Evolutionary conservation across 1,284 basidiomycete genomes (phyloP), one percentile per base, ranked within the genome.

Genomic region (Marasmius fiardii): DNA sequence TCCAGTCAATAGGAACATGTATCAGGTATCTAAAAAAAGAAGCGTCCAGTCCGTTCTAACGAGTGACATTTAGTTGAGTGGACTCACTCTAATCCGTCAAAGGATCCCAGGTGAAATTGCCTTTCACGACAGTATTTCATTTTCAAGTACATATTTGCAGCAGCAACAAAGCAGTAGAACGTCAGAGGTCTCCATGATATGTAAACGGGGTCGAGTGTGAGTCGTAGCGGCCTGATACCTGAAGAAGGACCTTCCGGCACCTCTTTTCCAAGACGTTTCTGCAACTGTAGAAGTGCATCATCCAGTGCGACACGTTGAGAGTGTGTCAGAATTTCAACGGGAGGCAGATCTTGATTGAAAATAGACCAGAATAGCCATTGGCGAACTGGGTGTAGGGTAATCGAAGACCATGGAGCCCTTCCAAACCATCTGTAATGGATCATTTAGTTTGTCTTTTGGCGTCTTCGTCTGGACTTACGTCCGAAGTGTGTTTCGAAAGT

Each of bases 291-390:
- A 10, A 90, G 63, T 1, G 83, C 81, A 44, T 85, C 77, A 28
- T 86, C 76, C 16, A 95, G 65, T 39, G 82, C 76, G 10, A 69
- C 68, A 35, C 71, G 73, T 54, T 82, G 79, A 4, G 74, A 61
- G 3, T 74, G 65, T 2, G 84, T 70, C 10, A 86, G 65, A 20
- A 71, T 57, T n/a, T 82, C 75, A 10, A 71, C 63, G 10, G 77
- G 66, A 18, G 83, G 81, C 43, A 90, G 75, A 21, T 81, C 74
- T 2, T 80, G 73, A 61, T 87, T 88, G 71, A 87, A 95, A 62
- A 90, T 85, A 12, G 83, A 80, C 93, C 93, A 96, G 56, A 92
- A 86, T 24, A 96, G 72, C 91, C 93, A 96, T 55, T 82, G 75
- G 43, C 78, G 77, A 55, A 93, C 75, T 65, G 93, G 84, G 41